These are phyloP conservation scores for Lunularia cruciata DNA, from an alignment of 225 moss, liverwort and hornwort species.

Conservation along the genomic window DNA sequence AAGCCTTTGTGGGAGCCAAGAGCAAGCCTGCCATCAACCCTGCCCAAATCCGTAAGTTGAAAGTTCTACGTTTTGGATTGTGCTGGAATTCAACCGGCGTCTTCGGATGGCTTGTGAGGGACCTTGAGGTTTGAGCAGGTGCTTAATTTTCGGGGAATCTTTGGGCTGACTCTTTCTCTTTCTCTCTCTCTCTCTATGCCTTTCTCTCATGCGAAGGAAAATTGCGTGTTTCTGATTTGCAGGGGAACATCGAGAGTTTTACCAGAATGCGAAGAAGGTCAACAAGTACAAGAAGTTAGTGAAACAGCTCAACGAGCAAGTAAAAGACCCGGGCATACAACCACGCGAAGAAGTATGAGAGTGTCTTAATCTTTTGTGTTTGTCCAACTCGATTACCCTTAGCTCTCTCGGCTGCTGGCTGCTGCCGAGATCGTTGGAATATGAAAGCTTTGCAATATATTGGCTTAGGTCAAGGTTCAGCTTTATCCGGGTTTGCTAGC, in stretches of 20 bases:
- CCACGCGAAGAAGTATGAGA: conserved; percentile 2
- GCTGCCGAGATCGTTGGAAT: too few relatives aligned
- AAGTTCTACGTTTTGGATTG: background rate
- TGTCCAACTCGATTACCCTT: background rate
- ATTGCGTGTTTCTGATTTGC: conserved; percentile 9
- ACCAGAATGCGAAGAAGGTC: conserved; percentile 85
- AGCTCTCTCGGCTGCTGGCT: background rate
- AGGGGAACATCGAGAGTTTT: conserved; percentile 80
- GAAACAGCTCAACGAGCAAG: conserved; percentile 56
- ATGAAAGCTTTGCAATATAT: too few relatives aligned
- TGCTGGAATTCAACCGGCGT: background rate
- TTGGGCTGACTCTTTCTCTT: background rate
- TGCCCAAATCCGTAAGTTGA: conserved; percentile 61
- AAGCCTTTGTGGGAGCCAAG: conserved; percentile 64
- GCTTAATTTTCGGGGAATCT: background rate
- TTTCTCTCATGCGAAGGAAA: background rate
- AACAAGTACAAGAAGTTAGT: conserved; percentile 81
- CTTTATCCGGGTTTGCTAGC: too few relatives aligned
- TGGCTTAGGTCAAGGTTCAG: too few relatives aligned
- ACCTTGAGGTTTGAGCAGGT: background rate
- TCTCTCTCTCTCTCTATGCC: background rate
- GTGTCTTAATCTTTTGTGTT: background rate
- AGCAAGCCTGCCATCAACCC: conserved; percentile 65
- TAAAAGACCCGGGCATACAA: background rate
- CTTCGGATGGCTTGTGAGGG: background rate